These are phyloP conservation scores for Lepidium africanum DNA, from an alignment of 345 rosid genomes.

Conservation along the genomic window DNA sequence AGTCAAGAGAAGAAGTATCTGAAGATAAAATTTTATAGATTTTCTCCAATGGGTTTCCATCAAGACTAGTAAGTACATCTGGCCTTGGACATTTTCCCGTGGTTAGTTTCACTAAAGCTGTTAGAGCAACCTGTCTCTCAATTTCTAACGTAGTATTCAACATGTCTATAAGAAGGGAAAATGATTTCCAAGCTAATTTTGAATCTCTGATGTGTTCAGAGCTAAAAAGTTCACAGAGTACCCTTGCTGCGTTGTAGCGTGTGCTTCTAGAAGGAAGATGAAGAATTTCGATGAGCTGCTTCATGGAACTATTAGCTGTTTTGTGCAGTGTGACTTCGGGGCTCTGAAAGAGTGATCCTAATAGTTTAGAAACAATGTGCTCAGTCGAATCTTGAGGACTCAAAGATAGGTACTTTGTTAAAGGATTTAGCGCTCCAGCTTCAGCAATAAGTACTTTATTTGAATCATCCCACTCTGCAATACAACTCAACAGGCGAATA, in stretches of 20 bases:
- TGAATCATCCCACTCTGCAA: constrained; percentile 59
- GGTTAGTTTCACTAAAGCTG: constrained; percentile 58
- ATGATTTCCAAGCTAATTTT: constrained; percentile 62
- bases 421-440: constrained; percentile 79
- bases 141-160: constrained; percentile 56
- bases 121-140: constrained; percentile 62
- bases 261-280: constrained; percentile 58
- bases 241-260: constrained; percentile 68
- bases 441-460: constrained; percentile 70
- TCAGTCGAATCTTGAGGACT: constrained; percentile 78
- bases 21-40: constrained; percentile 53
- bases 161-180: constrained; percentile 73
- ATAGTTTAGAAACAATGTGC: constrained; percentile 48
- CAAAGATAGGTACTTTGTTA: constrained; percentile 64
- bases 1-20: constrained; percentile 47
- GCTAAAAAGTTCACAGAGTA: constrained; percentile 61
- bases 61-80: constrained; percentile 39
- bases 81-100: constrained; percentile 47
- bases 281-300: constrained; percentile 64
- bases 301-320: constrained; percentile 57
- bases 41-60: constrained; percentile 60
- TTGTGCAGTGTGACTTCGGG: constrained; percentile 54
- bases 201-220: constrained; percentile 61
- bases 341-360: constrained; percentile 57
- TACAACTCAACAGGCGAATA: constrained; percentile 49